Evolutionary conservation across 2,329 filamentous ascomycete species (phyloP), one percentile per base, ranked within the genome.

Genomic region (Septoria petroselini): DNA sequence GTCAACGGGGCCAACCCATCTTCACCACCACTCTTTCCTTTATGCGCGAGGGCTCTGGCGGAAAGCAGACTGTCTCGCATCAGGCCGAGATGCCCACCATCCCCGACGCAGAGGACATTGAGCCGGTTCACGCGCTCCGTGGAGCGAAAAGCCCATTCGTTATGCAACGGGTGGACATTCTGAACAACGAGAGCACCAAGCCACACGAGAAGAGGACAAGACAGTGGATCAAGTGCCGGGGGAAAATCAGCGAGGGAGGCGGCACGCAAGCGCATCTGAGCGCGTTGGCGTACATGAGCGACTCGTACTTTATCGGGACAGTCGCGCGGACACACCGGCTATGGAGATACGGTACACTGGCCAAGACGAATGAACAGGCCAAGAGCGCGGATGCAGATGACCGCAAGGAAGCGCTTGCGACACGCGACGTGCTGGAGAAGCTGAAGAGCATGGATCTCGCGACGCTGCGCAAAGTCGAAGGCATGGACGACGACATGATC

Each of bases 21-120:
- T 97, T 97, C 73, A 97, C 91, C 14, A 93, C 89, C 1, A 98
- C 91, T 4, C 82, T 95, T 71, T 93, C 86, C 56, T 97, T 98
- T 68, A 85, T 86, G 65, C 77, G 81, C 14, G 82, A 85, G 62
- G 78, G 76, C 53, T 79, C 76, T 55, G 80, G 77, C 43, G 78
- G 79, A 2, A 72, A 76, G 61, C 70, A 76, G 58, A 71, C 66
- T 34, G 77, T 93, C 3, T 70, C 81, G 48, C 90, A 96, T 72
- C 80, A 82, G 2, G 76, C 76, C 7, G 72, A 74, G 54, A 77
- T 80, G 66, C 69, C 69, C 21, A 72, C 77, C 47, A 44, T 65
- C 1, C 61, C 74, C 38, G 66, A 71, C 21, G 75, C 77, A 11
- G 63, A 48, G 2, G 62, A 71, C 17, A 59, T 73, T 18, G 68